phyloP scores from a whole-genome alignment of 2,329 filamentous ascomycete species.

The Pseudofabraea citricarpa region DNA sequence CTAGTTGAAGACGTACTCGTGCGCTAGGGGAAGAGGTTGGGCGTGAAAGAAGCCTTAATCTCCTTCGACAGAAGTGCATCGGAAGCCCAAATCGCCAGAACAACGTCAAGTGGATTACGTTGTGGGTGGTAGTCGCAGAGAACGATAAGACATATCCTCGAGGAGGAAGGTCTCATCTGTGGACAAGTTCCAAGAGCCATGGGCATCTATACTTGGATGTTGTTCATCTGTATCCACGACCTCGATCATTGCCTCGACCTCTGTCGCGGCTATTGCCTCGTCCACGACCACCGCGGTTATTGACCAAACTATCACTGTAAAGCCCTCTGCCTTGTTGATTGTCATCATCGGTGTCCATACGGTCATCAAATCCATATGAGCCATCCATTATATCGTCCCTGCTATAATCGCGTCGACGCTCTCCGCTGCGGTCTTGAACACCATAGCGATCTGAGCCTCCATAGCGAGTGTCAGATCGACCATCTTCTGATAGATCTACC shows the following conservation, averaged over 20 bases:
- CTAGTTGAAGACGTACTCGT: too few relatives aligned
- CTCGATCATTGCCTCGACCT: constrained; percentile 14
- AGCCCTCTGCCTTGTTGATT: constrained; percentile 14
- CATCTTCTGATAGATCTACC: constrained; percentile 13
- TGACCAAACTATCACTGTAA: constrained; percentile 28
- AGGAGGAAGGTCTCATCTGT: too few relatives aligned
- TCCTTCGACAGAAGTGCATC: too few relatives aligned
- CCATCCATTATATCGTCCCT: constrained; percentile 28
- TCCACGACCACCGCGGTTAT: constrained; percentile 14
- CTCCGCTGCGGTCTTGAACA: constrained; percentile 16
- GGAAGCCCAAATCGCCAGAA: too few relatives aligned
- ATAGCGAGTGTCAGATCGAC: constrained; percentile 12
- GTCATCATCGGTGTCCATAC: constrained; percentile 27
- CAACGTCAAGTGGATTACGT: too few relatives aligned
- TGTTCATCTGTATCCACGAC: constrained; percentile 20
- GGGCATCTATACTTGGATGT: too few relatives aligned
- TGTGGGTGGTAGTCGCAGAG: too few relatives aligned
- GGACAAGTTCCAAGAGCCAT: too few relatives aligned
- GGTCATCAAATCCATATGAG: constrained; percentile 29
- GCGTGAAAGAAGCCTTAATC: too few relatives aligned
- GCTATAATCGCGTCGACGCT: constrained; percentile 16
- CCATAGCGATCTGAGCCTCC: constrained; percentile 18
- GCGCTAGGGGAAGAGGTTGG: too few relatives aligned
- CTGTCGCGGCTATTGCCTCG: constrained; percentile 13
- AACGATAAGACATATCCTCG: too few relatives aligned